Evolutionary conservation across 148 eudicot genomes (phyloP).

Genomic region (Nepenthes gracilis): DNA sequence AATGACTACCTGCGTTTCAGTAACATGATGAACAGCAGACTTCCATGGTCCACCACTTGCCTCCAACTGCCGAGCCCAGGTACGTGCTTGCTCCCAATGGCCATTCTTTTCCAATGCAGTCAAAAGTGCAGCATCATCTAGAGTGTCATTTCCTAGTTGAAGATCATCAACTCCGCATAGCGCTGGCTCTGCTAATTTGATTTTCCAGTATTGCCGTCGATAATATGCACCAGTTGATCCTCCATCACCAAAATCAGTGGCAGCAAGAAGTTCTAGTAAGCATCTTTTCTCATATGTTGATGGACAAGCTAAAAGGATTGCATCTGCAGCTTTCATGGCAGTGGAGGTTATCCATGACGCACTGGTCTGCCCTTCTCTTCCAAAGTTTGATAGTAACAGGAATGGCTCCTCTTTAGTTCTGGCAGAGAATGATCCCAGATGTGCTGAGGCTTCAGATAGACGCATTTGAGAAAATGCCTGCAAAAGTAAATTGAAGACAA

Average conservation of each 20-base stretch:
- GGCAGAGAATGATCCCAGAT: constrained; percentile 76
- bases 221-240: constrained; percentile 62
- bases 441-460: constrained; percentile 87
- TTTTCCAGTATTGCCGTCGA: constrained; percentile 81
- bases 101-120: constrained; percentile 70
- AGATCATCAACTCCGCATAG: constrained; percentile 63
- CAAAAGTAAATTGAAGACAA: constrained; percentile 5
- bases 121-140: constrained; percentile 85
- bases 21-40: constrained; percentile 74
- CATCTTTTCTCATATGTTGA: constrained; percentile 94
- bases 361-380: constrained; percentile 37
- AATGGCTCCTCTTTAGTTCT: constrained; percentile 71
- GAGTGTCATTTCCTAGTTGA: constrained; percentile 60
- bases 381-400: constrained; percentile 20
- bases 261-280: constrained; percentile 73
- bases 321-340: constrained; percentile 85
- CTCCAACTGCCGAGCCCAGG: constrained; percentile 84
- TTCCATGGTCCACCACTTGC: constrained; percentile 78
- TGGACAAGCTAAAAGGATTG: constrained; percentile 74
- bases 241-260: constrained; percentile 84
- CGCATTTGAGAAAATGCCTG: constrained; percentile 99
- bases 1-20: constrained; percentile 74
- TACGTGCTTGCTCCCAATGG: constrained; percentile 92
- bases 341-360: constrained; percentile 69
- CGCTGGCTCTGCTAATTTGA: constrained; percentile 83